A percentile compares a stretch with the other conserved stretches of the same genome.
phyloP scores from a whole-genome alignment of 176 grass and related monocot genomes.

The Triticum turgidum region DNA sequence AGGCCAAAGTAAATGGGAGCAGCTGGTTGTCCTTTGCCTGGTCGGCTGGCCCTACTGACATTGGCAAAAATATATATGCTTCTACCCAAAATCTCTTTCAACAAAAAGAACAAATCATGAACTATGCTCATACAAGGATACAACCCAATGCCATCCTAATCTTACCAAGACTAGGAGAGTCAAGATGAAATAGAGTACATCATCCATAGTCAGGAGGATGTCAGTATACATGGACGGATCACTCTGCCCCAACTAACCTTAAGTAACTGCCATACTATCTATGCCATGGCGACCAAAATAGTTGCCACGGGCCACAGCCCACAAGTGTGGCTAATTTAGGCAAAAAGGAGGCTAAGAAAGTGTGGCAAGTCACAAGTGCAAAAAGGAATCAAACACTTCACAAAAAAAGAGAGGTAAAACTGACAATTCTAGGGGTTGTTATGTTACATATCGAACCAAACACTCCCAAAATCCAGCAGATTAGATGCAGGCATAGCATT shows the following conservation, averaged over 20 bases:
- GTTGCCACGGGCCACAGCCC: not conserved
- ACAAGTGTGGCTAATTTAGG: not conserved
- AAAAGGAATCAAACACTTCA: not conserved
- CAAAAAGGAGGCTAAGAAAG: not conserved
- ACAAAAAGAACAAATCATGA: not conserved
- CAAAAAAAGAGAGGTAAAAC: not conserved
- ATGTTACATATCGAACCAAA: not conserved
- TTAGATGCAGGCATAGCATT: not conserved
- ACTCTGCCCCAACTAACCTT: not conserved
- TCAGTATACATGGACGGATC: not conserved
- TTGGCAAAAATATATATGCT: not conserved
- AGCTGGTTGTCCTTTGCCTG: not conserved
- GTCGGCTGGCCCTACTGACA: conserved; percentile 7
- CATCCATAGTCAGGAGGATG: not conserved
- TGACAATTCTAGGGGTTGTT: not conserved
- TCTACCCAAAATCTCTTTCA: not conserved
- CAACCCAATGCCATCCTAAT: not conserved
- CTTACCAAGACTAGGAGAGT: not conserved
- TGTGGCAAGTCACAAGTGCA: not conserved
- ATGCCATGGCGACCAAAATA: not conserved
- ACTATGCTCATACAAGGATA: not conserved
- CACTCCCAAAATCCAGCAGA: conserved; percentile 4
- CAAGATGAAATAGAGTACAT: not conserved
- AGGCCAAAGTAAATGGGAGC: not conserved
- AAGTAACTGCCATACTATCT: not conserved